These are phyloP conservation scores for Cyclocybe cylindracea DNA, from an alignment of 768 basidiomycete species.

Conservation along the genomic window DNA sequence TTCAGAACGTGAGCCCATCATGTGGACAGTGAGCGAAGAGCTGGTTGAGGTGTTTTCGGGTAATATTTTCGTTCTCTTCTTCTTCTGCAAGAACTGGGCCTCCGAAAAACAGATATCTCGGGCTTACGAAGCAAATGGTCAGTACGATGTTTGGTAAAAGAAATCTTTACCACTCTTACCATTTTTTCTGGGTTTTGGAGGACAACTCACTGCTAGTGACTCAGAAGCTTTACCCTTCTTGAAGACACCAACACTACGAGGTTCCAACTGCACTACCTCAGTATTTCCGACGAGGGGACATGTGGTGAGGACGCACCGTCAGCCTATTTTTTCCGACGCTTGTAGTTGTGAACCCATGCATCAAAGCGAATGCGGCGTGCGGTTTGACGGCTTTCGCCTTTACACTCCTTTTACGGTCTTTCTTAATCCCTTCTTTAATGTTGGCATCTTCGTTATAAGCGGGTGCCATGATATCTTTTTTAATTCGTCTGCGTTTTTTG, in stretches of 20 bases:
- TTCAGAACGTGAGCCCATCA: neutral
- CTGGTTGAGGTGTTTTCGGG: slow-evolving; percentile 7
- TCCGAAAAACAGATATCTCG: slow-evolving; percentile 43
- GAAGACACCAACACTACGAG: slow-evolving; percentile 54
- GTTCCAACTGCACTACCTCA: slow-evolving; percentile 38
- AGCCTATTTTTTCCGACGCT: slow-evolving; percentile 64
- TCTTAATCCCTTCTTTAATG: slow-evolving; percentile 15
- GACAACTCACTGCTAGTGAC: slow-evolving; percentile 26
- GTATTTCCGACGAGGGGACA: neutral
- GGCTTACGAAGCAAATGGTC: neutral
- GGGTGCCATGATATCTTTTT: slow-evolving; percentile 52
- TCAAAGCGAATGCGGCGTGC: slow-evolving; percentile 56
- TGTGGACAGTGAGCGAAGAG: neutral
- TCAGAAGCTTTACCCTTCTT: slow-evolving; percentile 65
- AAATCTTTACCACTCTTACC: neutral
- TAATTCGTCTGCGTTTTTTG: slow-evolving; percentile 61
- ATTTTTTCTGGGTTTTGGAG: slow-evolving; percentile 10
- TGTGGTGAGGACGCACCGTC: slow-evolving; percentile 43
- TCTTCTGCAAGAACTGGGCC: slow-evolving; percentile 40
- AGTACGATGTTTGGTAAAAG: neutral
- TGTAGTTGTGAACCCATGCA: slow-evolving; percentile 66
- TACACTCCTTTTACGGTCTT: slow-evolving; percentile 24
- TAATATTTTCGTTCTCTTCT: slow-evolving; percentile 9
- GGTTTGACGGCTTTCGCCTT: slow-evolving; percentile 30
- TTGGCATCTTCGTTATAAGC: slow-evolving; percentile 8